phyloP scores from a whole-genome alignment of 805 yeast species.

The Naumovozyma dairenensis region DNA sequence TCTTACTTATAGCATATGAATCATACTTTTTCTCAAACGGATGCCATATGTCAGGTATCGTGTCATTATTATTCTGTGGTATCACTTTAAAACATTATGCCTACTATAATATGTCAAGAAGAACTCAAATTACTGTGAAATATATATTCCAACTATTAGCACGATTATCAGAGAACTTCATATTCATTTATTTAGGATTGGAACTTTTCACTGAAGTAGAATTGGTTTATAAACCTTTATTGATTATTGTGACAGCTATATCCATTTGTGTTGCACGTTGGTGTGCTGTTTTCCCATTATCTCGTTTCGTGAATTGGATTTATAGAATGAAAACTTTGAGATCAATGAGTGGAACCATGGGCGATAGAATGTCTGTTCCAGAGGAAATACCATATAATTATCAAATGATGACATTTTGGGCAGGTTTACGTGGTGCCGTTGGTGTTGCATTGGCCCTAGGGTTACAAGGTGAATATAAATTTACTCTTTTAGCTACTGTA shows the following conservation, averaged over 20 bases:
- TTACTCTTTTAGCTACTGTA: slow-evolving; percentile 85
- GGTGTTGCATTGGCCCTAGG: slow-evolving; percentile 99
- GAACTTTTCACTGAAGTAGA: slow-evolving; percentile 94
- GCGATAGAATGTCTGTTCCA: slow-evolving; percentile 34
- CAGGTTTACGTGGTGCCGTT: slow-evolving; percentile 97
- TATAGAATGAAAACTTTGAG: slow-evolving; percentile 48
- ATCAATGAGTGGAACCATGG: slow-evolving; percentile 13
- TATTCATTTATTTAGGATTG: slow-evolving; percentile 87
- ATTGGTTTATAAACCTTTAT: slow-evolving; percentile 83
- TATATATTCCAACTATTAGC: slow-evolving; percentile 91
- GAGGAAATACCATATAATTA: slow-evolving; percentile 92
- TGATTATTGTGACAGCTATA: slow-evolving; percentile 80
- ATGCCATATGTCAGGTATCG: slow-evolving; percentile 98
- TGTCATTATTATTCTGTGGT: slow-evolving; percentile 88
- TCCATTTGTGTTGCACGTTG: slow-evolving; percentile 93
- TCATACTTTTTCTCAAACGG: slow-evolving; percentile 97
- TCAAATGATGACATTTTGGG: slow-evolving; percentile 99
- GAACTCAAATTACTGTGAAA: slow-evolving; percentile 94
- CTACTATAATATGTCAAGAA: slow-evolving; percentile 91
- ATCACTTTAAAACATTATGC: slow-evolving; percentile 96
- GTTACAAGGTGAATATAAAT: slow-evolving; percentile 84
- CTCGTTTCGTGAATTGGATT: slow-evolving; percentile 73
- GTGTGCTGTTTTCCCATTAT: slow-evolving; percentile 94
- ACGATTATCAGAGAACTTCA: slow-evolving; percentile 91
- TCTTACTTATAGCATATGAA: slow-evolving; percentile 83